Evolutionary conservation across 2,329 filamentous ascomycete genomes (phyloP).

Genomic region (Penicillium capsulatum): DNA sequence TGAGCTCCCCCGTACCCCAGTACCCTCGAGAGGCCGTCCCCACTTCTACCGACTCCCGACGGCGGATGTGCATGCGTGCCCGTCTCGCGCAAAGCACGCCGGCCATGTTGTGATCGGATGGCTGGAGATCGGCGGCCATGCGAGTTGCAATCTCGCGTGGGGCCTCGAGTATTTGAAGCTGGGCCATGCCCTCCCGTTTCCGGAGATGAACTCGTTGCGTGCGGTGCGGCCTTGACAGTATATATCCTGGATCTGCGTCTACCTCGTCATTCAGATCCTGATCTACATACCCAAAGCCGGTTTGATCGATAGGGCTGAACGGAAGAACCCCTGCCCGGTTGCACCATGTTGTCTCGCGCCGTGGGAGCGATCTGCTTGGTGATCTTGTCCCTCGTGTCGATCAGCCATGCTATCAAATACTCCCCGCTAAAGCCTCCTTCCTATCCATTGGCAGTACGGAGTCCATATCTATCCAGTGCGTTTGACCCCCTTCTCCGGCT

Average conservation of each 20-base stretch:
- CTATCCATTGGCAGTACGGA: conserved; percentile 40
- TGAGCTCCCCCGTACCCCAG: background rate
- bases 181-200: conserved; percentile 5
- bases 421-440: conserved; percentile 31
- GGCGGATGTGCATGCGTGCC: conserved; percentile 8
- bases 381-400: conserved; percentile 5
- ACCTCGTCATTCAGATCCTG: background rate
- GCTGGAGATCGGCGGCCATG: background rate
- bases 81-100: conserved; percentile 12
- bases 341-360: conserved; percentile 11
- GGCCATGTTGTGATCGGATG: conserved; percentile 16
- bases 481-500: conserved; percentile 3
- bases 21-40: conserved; percentile 1
- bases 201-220: conserved; percentile 8
- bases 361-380: conserved; percentile 7
- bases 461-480: conserved; percentile 36
- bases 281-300: background rate
- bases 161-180: conserved; percentile 12
- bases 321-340: no score
- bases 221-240: conserved; percentile 1
- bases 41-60: background rate
- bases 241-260: background rate
- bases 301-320: background rate
- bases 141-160: conserved; percentile 4
- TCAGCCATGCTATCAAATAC: conserved; percentile 11